Evolutionary conservation across 1,139 yeast species (phyloP).

Genomic region (Chernovozyma sophiae-reginae): DNA sequence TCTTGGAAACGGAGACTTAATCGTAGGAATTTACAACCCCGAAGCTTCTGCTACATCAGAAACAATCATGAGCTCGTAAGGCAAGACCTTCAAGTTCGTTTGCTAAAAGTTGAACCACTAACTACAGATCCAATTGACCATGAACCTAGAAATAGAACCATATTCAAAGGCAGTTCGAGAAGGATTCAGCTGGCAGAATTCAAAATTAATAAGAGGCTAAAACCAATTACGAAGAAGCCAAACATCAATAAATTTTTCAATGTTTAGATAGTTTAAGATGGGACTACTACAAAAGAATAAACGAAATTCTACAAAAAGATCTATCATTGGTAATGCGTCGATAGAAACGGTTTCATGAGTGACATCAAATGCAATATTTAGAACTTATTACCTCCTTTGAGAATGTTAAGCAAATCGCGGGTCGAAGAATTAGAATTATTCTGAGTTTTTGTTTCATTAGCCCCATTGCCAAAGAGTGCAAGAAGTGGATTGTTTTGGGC

Average conservation of each 20-base stretch:
- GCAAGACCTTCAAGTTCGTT: too few species aligned
- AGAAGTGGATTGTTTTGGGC: background rate
- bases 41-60: constrained; percentile 6
- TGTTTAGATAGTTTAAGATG: constrained; percentile 9
- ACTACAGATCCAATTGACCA: too few species aligned
- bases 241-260: constrained; percentile 15
- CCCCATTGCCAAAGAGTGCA: background rate
- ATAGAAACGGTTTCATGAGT: too few species aligned
- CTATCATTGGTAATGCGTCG: too few species aligned
- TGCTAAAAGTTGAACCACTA: too few species aligned
- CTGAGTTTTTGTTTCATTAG: background rate
- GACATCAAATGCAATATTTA: too few species aligned
- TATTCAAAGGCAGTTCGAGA: background rate
- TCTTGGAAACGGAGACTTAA: constrained; percentile 7
- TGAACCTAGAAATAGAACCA: background rate
- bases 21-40: constrained; percentile 3
- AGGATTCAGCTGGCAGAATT: constrained; percentile 1
- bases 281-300: too few species aligned
- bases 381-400: constrained; percentile 11
- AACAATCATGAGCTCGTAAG: too few species aligned
- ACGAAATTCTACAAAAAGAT: too few species aligned
- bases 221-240: constrained; percentile 8
- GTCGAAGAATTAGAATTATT: constrained; percentile 11
- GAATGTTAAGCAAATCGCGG: constrained; percentile 11
- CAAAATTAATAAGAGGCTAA: constrained; percentile 2